Conservation (phyloP, 2,329 filamentous ascomycete species). For the Acarospora socialis region DNA sequence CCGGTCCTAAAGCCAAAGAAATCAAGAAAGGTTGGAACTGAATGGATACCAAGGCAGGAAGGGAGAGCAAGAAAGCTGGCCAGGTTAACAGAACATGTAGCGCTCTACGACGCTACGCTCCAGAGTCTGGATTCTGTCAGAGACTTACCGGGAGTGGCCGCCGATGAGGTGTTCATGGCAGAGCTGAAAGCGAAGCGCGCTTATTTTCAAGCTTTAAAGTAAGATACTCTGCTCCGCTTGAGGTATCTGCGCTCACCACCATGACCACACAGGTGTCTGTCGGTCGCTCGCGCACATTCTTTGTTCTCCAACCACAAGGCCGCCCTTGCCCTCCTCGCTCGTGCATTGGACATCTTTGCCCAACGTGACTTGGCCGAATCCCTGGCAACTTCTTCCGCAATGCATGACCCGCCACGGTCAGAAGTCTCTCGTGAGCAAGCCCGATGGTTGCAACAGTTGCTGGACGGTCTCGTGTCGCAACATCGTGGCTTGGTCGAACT, state of each 20-base stretch:
- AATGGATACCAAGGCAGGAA: slow-evolving; percentile 41
- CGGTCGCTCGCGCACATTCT: slow-evolving; percentile 72
- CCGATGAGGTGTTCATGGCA: slow-evolving; percentile 59
- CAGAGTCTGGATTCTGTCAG: slow-evolving; percentile 84
- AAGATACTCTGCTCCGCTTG: slow-evolving; percentile 19
- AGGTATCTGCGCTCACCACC: slow-evolving; percentile 4
- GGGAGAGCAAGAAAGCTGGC: slow-evolving; percentile 61
- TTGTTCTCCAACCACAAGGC: slow-evolving; percentile 59
- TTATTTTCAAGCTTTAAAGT: slow-evolving; percentile 87
- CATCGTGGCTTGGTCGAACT: slow-evolving; percentile 78
- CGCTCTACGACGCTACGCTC: slow-evolving; percentile 79
- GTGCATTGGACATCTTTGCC: slow-evolving; percentile 50
- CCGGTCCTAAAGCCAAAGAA: slow-evolving; percentile 37
- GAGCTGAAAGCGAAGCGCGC: slow-evolving; percentile 64
- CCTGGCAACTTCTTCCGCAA: slow-evolving; percentile 28
- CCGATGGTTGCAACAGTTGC: slow-evolving; percentile 43
- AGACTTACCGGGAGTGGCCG: slow-evolving; percentile 77
- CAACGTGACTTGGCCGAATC: slow-evolving; percentile 36
- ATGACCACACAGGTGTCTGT: slow-evolving; percentile 46
- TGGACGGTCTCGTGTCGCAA: slow-evolving; percentile 61
- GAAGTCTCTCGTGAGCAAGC: slow-evolving; percentile 48
- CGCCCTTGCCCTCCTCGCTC: slow-evolving; percentile 69
- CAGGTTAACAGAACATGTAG: slow-evolving; percentile 70
- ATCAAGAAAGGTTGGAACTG: slow-evolving; percentile 35
- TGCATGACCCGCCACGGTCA: slow-evolving; percentile 47